Base-by-base conservation (phyloP, 2,329 filamentous ascomycete genomes). In the Byssothecium circinans region DNA sequence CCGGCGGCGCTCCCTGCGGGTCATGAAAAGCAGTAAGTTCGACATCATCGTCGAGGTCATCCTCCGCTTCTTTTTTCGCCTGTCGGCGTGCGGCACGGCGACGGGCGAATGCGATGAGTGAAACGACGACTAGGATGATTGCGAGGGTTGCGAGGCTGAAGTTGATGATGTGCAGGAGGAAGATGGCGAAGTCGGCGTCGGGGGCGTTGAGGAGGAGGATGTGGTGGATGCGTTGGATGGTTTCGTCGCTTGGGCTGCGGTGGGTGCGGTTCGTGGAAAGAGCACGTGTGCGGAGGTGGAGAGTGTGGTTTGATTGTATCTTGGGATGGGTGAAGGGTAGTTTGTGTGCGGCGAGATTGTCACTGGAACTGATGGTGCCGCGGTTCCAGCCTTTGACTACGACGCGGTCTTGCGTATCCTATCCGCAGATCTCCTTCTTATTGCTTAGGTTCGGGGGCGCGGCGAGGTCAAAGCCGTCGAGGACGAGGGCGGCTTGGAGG, bases 141-240 rank as follows among this genome's bases (percentile, higher is more conserved):
- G 45, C 22, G 39, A 29, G 18, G 22, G 32, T 20, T 3, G 45
- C 10, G 29, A 52, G 6, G 23, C 23, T 41, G 17, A 45, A 34
- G n/a, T 33, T 2, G 14, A 10, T 18, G 22, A 49, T 46, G 25
- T 49, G 23, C 36, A 52, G 29, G 22, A 53, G 20, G 37, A 56
- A 41, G 43, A 53, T 42, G 17, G 43, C 25, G 20, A 50, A 36
- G 22, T 50, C 49, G n/a, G 34, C 45, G 18, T 30, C 40, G 8
- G 41, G 39, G 20, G 35, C 20, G 37, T 53, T 43, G 27, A 17
- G 12, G 51, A 56, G 30, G 42, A 54, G 35, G 46, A 56, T 33
- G 56, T 68, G 8, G 65, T 65, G 43, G 62, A 60, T 41, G 50
- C 71, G 41, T 59, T 10, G 2, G 17, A 48, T 30, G 10, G 45